Evolutionary conservation across 768 basidiomycete genomes (phyloP).

Genomic region (Daedaleopsis nitida): DNA sequence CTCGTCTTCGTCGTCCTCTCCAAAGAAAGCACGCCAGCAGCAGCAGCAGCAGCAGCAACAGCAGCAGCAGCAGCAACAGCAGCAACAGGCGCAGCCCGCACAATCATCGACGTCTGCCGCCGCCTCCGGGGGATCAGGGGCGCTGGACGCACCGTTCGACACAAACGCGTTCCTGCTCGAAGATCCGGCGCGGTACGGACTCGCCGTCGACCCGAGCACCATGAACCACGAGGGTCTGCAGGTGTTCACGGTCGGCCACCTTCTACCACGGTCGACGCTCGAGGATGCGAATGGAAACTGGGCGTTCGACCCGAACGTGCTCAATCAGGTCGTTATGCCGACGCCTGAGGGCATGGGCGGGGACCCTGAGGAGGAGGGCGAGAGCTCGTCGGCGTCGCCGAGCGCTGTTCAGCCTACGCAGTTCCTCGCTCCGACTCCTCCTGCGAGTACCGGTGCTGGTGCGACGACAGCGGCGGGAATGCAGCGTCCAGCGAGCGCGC

Average conservation of each 20-base stretch:
- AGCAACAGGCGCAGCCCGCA: not conserved
- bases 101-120: constrained; percentile 2
- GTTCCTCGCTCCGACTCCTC: constrained; percentile 24
- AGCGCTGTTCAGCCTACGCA: constrained; percentile 9
- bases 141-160: constrained; percentile 18
- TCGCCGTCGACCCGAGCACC: constrained; percentile 18
- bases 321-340: constrained; percentile 32
- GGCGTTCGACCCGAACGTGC: constrained; percentile 50
- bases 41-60: constrained; percentile 9
- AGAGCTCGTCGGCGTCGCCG: constrained; percentile 17
- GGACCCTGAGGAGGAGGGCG: constrained; percentile 31
- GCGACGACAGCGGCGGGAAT: not conserved
- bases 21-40: constrained; percentile 4
- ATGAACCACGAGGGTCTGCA: constrained; percentile 65
- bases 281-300: constrained; percentile 62
- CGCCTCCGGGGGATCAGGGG: not conserved
- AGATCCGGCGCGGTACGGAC: constrained; percentile 27
- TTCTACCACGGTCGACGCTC: constrained; percentile 57
- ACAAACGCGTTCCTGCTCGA: constrained; percentile 21
- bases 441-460: constrained; percentile 5
- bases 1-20: not conserved
- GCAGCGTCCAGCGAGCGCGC: constrained; percentile 27
- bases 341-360: constrained; percentile 33
- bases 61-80: constrained; percentile 1
- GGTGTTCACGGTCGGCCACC: constrained; percentile 79